phyloP scores from a whole-genome alignment of 1,284 basidiomycete genomes.

The Cutaneotrichosporon cavernicola region DNA sequence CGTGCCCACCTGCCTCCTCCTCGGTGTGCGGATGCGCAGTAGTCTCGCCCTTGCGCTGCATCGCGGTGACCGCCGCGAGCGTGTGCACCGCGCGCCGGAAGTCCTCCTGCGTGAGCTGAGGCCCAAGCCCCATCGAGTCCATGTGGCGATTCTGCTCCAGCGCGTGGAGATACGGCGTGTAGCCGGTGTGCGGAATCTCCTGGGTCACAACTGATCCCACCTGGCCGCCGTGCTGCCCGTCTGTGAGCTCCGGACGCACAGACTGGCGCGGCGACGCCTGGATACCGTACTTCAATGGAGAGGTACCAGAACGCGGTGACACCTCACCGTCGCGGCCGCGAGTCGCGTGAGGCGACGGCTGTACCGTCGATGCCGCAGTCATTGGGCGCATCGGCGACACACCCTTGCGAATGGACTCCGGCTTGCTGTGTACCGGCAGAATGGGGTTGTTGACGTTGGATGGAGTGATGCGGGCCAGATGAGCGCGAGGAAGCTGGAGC shows the following conservation, averaged over 20 bases:
- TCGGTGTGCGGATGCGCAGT: conserved; percentile 50
- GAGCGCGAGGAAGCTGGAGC: conserved; percentile 37
- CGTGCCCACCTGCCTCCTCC: conserved; percentile 77
- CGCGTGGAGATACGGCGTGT: conserved; percentile 72
- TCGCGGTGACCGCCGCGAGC: conserved; percentile 73
- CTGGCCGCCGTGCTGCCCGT: neutral
- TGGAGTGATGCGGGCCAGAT: conserved; percentile 56
- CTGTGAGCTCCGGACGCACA: conserved; percentile 11
- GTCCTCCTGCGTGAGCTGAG: conserved; percentile 74
- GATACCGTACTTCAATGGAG: conserved; percentile 3
- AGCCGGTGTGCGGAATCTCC: conserved; percentile 37
- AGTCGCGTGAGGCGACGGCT: neutral
- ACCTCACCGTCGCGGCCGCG: neutral
- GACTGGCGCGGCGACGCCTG: neutral
- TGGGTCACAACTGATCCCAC: neutral
- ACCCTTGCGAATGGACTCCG: conserved; percentile 12
- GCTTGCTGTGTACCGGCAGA: conserved; percentile 46
- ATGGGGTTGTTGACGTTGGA: conserved; percentile 53
- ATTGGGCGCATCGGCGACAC: conserved; percentile 8
- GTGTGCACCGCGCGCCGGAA: conserved; percentile 86
- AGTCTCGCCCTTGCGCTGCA: conserved; percentile 57
- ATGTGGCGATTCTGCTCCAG: conserved; percentile 57
- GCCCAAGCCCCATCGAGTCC: conserved; percentile 57
- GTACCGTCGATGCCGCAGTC: neutral
- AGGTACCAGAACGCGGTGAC: conserved; percentile 2